These are phyloP conservation scores for Wallacemonas sp. DNA, from an alignment of 208 protist species.

Conservation along the genomic window DNA sequence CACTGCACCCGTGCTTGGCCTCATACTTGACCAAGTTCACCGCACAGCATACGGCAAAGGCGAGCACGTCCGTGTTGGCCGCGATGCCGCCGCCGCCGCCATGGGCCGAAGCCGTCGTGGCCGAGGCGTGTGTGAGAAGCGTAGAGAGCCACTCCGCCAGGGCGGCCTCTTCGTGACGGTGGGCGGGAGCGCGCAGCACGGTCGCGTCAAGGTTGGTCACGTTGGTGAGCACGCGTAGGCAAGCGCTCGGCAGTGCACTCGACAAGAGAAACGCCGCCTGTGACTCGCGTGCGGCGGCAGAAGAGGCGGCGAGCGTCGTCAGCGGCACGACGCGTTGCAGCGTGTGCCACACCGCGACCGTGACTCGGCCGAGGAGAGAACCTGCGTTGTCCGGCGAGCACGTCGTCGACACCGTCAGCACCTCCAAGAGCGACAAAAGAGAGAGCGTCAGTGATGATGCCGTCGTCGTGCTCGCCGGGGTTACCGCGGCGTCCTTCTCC, in stretches of 20 bases:
- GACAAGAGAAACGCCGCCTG: neutral
- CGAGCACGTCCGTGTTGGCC: conserved; percentile 29
- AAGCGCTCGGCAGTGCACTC: conserved; percentile 16
- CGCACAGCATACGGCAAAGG: conserved; percentile 67
- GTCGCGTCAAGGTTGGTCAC: conserved; percentile 39
- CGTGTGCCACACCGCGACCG: neutral
- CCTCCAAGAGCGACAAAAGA: conserved; percentile 45
- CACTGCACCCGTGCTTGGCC: conserved; percentile 4
- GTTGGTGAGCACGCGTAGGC: conserved; percentile 68
- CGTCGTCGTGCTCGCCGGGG: neutral
- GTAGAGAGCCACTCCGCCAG: conserved; percentile 14
- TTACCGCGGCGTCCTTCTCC: neutral
- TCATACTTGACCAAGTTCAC: conserved; percentile 81
- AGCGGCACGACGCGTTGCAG: neutral
- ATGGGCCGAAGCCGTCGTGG: neutral
- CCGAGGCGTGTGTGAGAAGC: neutral
- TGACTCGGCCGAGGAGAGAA: neutral
- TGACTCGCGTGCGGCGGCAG: neutral
- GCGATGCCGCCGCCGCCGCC: neutral
- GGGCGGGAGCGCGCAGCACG: neutral
- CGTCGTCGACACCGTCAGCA: conserved; percentile 36
- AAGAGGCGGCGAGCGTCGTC: neutral
- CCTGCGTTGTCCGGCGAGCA: neutral
- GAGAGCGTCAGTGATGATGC: neutral
- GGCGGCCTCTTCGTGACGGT: neutral